Evolutionary conservation across 2,329 filamentous ascomycete genomes (phyloP), one percentile per base, ranked within the genome.

Genomic region (Microdochium paspali): DNA sequence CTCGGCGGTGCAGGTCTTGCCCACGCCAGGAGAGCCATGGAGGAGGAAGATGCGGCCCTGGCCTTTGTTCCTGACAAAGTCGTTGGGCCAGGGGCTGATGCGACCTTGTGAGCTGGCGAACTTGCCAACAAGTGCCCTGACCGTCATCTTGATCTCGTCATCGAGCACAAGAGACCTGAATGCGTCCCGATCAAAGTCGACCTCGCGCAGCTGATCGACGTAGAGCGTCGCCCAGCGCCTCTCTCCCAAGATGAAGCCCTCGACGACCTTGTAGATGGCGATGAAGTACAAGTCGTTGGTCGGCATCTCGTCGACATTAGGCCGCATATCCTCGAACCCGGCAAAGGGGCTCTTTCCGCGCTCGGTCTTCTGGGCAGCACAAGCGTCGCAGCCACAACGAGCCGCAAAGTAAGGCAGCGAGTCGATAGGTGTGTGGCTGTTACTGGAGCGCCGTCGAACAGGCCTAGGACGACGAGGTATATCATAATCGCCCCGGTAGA

Each of bases 1-100:
- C 58, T 79, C 74, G 12, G 73, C 74, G 2, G 75, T 79, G 56
- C 74, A 73, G 0, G 75, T 79, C 61, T 80, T 79, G 48, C 75
- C 77, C 1, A 77, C 72, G n/a, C 74, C 76, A 1, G 74, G 74
- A 9, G 68, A 66, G 15, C 74, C 73, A 51, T 77, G 73, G 1
- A 77, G 67, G 13, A 77, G 62, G 58, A 75, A 73, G 54, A 74
- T 73, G 40, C 69, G 65, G 4, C 71, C 70, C 46, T 73, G 68
- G 28, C 72, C 72, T 57, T 76, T 76, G 57, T 73, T 72, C 58
- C 68, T 67, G 53, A 75, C 63, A 47, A 74, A 71, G 51, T 74
- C 71, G 48, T 53, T 58, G 53, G 66, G 56, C 4, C 49, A 52
- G 25, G 44, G 31, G 15, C 40, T 47, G 0, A 56, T 45, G 32